Percentiles rank a stretch among this genome's conserved stretches.
Conservation (phyloP, 2,329 filamentous ascomycete genomes). For the Colletotrichum magnum region DNA sequence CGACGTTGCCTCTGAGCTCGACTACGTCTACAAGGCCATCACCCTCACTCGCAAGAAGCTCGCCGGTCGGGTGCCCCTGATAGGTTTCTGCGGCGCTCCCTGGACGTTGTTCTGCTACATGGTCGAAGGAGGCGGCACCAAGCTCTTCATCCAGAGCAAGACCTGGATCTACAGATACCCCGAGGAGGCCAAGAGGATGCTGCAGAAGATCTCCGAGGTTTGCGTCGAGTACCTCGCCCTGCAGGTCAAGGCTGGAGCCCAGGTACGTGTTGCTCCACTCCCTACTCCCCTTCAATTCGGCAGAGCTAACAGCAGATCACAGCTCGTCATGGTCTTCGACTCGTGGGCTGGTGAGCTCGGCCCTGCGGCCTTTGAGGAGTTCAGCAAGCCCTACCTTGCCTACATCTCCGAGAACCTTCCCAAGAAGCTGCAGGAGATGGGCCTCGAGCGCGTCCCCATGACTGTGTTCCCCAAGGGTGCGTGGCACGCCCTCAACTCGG, state of each 20-base stretch:
- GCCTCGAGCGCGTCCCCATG: constrained; percentile 89
- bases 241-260: constrained; percentile 93
- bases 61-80: constrained; percentile 88
- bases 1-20: constrained; percentile 87
- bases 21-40: constrained; percentile 97
- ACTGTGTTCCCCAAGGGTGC: constrained; percentile 98
- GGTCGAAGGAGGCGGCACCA: constrained; percentile 97
- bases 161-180: constrained; percentile 96
- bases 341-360: constrained; percentile 97
- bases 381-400: constrained; percentile 87
- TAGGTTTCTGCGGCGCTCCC: constrained; percentile 96
- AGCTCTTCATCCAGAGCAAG: constrained; percentile 94
- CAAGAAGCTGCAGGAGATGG: constrained; percentile 78
- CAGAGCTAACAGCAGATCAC: constrained; percentile 13
- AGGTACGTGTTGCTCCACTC: constrained; percentile 64
- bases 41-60: constrained; percentile 92
- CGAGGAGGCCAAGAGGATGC: constrained; percentile 81
- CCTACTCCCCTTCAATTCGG: constrained; percentile 13
- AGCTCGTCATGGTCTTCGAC: constrained; percentile 96
- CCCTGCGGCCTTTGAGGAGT: constrained; percentile 84
- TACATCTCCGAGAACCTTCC: constrained; percentile 89
- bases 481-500: constrained; percentile 91
- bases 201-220: constrained; percentile 93
- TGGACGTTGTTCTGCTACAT: constrained; percentile 99
- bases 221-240: constrained; percentile 95